Evolutionary conservation across 192 early-diverging fungal genomes (phyloP), one percentile per base, ranked within the genome.

Genomic region (Oehlia diaphana): DNA sequence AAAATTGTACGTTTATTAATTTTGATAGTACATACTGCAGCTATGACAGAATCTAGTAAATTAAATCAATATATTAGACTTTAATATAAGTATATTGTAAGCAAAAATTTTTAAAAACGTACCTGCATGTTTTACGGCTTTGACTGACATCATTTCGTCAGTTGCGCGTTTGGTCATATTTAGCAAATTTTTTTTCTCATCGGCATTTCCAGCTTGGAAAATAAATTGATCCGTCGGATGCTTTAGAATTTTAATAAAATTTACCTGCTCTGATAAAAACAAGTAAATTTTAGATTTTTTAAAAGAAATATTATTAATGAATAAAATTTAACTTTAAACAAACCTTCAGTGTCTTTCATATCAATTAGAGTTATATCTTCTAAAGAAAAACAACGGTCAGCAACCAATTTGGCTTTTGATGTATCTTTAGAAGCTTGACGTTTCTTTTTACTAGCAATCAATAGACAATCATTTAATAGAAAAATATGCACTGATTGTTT

Each of bases 341-440:
- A 84, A 93, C 91, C 91, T 63, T 84, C 49, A 0, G 93, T 89
- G 77, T 98, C 95, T 83, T 92, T 92, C 78, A 96, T 87, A 69
- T 99, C 97, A 26, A 94, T 90, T 4, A 97, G 86, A 0, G 90
- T 92, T 28, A 97, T 91, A 28, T 97, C 94, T n/a, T 87, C 82
- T 26, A 98, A 80, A 9, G 80, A 69, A 87, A 92, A 96, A 64
- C 93, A 94, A 70, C 92, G 89, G 77, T 97, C 96, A 2, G 94
- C 93, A 16, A 96, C 88, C 72, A 96, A 81, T 70, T 92, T 70
- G 64, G 87, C 86, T 70, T 90, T 89, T 14, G 83, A 83, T 23
- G 68, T 70, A 70, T 42, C 68, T n/a, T 82, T 79, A 23, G 87
- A 77, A 19, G 83, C 81, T 5, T 88, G 87, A 72, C 92, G 92